Percentiles rank a stretch among this genome's conserved stretches.
Conservation (phyloP, 768 basidiomycete species). For the Boletus rubropictus region DNA sequence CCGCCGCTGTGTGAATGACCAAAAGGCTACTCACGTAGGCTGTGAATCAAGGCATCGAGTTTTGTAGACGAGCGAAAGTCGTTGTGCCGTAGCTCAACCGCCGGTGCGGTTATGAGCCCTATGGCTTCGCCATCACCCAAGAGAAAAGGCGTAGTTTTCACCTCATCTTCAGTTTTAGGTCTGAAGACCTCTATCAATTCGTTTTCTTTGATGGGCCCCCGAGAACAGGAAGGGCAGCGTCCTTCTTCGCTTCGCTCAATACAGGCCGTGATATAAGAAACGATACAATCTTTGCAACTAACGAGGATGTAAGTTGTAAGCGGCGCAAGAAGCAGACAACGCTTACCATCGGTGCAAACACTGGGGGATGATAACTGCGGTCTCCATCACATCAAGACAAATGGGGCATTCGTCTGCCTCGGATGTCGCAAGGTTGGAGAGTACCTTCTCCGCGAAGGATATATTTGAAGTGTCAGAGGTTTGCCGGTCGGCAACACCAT, state of each 20-base stretch:
- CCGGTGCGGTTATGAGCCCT: conserved; percentile 30
- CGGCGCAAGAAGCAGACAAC: neutral
- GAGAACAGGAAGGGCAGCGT: conserved; percentile 74
- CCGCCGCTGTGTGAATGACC: neutral
- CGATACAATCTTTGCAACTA: conserved; percentile 89
- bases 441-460: conserved; percentile 56
- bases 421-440: conserved; percentile 48
- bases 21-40: conserved; percentile 50
- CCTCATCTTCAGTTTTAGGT: conserved; percentile 14
- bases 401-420: conserved; percentile 73
- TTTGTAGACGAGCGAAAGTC: conserved; percentile 91
- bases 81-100: conserved; percentile 63
- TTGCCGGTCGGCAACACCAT: conserved; percentile 40
- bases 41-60: conserved; percentile 71
- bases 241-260: conserved; percentile 66
- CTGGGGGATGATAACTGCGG: conserved; percentile 60
- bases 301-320: neutral
- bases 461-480: conserved; percentile 29
- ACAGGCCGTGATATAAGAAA: conserved; percentile 63
- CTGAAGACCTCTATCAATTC: conserved; percentile 62
- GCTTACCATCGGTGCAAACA: conserved; percentile 73
- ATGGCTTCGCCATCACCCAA: conserved; percentile 14
- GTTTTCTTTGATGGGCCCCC: conserved; percentile 59
- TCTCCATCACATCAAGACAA: conserved; percentile 74
- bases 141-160: neutral